Evolutionary conservation across 331 rosid genomes (phyloP).

Genomic region (Spiraea crenata): DNA sequence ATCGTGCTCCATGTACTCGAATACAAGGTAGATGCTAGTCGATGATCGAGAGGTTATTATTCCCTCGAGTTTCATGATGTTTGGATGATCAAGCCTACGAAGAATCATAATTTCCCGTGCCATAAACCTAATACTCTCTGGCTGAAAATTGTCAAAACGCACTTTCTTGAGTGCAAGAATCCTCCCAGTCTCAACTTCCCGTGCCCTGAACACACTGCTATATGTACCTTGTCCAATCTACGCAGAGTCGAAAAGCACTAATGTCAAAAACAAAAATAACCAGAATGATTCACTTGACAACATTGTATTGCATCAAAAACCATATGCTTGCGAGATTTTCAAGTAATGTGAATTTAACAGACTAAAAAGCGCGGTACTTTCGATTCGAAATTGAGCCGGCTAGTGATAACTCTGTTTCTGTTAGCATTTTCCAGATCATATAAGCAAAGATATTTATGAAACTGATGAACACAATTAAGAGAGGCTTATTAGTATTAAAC

Average conservation of each 20-base stretch:
- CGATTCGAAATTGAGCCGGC: background rate
- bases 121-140: slow-evolving; percentile 95
- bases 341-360: background rate
- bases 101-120: slow-evolving; percentile 89
- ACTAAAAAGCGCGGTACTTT: background rate
- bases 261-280: background rate
- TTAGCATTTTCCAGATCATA: too few species aligned
- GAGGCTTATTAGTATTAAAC: background rate
- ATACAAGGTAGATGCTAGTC: slow-evolving; percentile 86
- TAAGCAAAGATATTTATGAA: too few species aligned
- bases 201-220: slow-evolving; percentile 93
- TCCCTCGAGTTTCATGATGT: slow-evolving; percentile 92
- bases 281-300: background rate
- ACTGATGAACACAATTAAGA: too few species aligned
- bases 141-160: slow-evolving; percentile 82
- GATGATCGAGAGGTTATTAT: slow-evolving; percentile 72
- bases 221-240: slow-evolving; percentile 99
- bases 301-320: background rate
- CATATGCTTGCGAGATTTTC: background rate
- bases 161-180: slow-evolving; percentile 92
- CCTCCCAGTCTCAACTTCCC: slow-evolving; percentile 76
- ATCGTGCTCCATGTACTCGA: slow-evolving; percentile 99
- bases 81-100: slow-evolving; percentile 93
- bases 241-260: background rate
- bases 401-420: too few species aligned